Percentiles rank a stretch among this genome's conserved stretches.
These are phyloP conservation scores for Poa annua DNA, from an alignment of 176 grass and related monocot genomes.

Conservation along the genomic window DNA sequence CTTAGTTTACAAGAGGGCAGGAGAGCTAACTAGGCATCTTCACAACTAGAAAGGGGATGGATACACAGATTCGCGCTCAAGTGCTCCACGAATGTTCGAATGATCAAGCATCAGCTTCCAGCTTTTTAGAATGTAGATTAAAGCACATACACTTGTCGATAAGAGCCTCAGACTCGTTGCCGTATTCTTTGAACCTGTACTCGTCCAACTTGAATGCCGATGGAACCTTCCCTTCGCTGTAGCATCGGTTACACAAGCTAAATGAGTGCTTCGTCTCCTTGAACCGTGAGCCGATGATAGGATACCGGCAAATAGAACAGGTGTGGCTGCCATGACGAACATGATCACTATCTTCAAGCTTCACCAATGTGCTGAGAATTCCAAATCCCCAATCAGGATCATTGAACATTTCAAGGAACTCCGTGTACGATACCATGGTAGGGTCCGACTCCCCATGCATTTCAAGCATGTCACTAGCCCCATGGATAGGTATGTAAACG, in stretches of 20 bases:
- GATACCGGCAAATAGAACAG: constrained; percentile 87
- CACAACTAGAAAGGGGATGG: constrained; percentile 46
- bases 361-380: constrained; percentile 74
- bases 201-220: constrained; percentile 83
- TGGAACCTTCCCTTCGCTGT: constrained; percentile 98
- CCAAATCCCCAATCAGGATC: constrained; percentile 97
- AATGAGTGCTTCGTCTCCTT: constrained; percentile 86
- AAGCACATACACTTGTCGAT: constrained; percentile 90
- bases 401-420: constrained; percentile 98
- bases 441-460: constrained; percentile 94
- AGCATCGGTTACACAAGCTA: constrained; percentile 89
- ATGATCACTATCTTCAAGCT: constrained; percentile 91
- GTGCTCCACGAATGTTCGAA: constrained; percentile 21
- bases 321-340: constrained; percentile 80
- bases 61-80: constrained; percentile 46
- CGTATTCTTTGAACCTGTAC: constrained; percentile 95
- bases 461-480: constrained; percentile 86
- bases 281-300: constrained; percentile 92
- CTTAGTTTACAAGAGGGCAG: constrained; percentile 66
- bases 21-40: constrained; percentile 56
- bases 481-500: constrained; percentile 84
- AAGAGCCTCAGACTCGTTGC: constrained; percentile 72
- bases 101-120: constrained; percentile 70
- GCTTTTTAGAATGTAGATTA: constrained; percentile 66
- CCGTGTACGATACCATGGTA: constrained; percentile 85